Evolutionary conservation across 257 asterid species (phyloP), one percentile per base, ranked within the genome.

Genomic region (Solanum lycopersicoides): DNA sequence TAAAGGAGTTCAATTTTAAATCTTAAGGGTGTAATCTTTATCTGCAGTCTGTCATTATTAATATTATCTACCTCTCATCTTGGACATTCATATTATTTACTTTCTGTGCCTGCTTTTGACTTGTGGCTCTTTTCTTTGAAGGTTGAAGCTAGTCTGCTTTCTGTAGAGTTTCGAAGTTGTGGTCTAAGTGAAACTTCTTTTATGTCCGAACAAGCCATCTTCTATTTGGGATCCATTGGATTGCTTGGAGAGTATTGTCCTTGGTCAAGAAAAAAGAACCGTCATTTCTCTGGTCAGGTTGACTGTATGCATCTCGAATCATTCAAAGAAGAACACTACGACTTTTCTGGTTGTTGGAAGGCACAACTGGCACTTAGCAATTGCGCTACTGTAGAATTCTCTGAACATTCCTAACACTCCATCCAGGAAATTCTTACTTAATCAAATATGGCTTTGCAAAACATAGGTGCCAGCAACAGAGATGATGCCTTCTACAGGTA

Each of bases 401-500:
- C 86, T 74, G 69, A 83, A 35, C 30, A 50, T 42, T 50, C 23
- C 4, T 59, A 66, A 45, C 47, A 14, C 80, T 30, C 23, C 80
- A n/a, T 47, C 21, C 30, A 13, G 77, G 44, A 84, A 44, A 3
- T 18, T 84, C 10, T 41, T 39, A 9, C 37, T 12, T 16, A 50
- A 56, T 59, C 45, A 41, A 88, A 88, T 68, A 88, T 88, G 90
- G 90, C 90, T 80, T 86, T 88, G 83, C 89, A 82, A 42, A 88
- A 88, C 66, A 88, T 88, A 16, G 89, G 89, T 30, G 89, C 89
- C 28, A 32, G 88, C 85, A 88, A 88, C 84, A 88, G 83, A 37
- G 89, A 88, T 84, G 89, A 88, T 88, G 89, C 89, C 87, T 88
- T 88, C 87, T 88, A 88, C 85, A 83, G 89, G 87, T 88, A 88